Base-by-base conservation (phyloP, 768 basidiomycete species). In the Leccinum olivaceopallidum region DNA sequence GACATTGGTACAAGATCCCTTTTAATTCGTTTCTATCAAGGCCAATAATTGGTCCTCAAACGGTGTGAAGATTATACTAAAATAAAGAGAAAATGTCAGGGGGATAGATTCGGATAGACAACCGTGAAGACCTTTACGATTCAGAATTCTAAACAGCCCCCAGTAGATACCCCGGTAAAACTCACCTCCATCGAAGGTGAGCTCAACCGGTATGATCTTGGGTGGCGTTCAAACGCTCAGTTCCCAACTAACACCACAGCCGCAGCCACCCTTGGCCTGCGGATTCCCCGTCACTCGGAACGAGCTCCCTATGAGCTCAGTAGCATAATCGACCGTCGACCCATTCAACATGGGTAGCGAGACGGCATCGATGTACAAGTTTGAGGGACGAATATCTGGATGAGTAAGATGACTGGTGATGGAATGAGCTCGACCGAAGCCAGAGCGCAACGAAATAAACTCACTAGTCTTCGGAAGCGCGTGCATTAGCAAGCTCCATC, bases 201-300 rank as follows among this genome's bases (percentile, higher is more conserved):
- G 9, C 4, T 42, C 4, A n/a, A n/a, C n/a, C 18, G 18, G 39
- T 42, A 42, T 28, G 26, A 28, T 42, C 9, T n/a, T n/a, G 16
- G n/a, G 18, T 42, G 6, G 22, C 2, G 30, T 32, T 34, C 26
- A 32, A 32, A 30, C 34, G 32, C 66, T 63, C 4, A 63, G n/a
- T 24, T 67, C 94, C 95, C 94, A 97, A 70, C 94, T 95, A 22
- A 98, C 88, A 16, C 96, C 96, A 68, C 96, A 99, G 2, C 96
- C 95, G 63, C 96, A 98, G 0, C 92, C 92, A 2, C 93, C 93
- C 65, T 93, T 89, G 0, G 95, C 90, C 73, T 93, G 92, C 0
- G 96, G 96, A 66, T 98, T 99, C 24, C 89, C 85, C 9, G 82
- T 71, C 3, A 98, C 75, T 12, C 89, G 80, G 73, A 99, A 99